A percentile compares a stretch with the other conserved stretches of the same genome.
phyloP scores from a whole-genome alignment of 2,329 filamentous ascomycete species.

The Aureobasidium uvarum region DNA sequence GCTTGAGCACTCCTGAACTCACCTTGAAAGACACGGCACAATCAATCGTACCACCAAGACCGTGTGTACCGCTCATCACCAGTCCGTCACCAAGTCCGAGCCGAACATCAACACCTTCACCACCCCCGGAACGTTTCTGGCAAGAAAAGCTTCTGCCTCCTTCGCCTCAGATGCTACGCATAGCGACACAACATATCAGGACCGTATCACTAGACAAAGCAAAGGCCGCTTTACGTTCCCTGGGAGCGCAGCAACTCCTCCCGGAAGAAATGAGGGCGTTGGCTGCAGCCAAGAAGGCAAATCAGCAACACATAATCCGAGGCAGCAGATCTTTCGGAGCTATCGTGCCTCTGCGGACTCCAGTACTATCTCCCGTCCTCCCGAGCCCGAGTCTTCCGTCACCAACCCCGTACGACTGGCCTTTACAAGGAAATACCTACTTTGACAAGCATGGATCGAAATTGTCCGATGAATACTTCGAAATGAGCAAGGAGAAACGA shows the following conservation, averaged over 20 bases:
- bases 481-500: background rate
- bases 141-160: background rate
- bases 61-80: slow-evolving; percentile 16
- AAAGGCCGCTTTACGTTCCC: slow-evolving; percentile 11
- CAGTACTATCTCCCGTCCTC: background rate
- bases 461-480: slow-evolving; percentile 22
- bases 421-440: background rate
- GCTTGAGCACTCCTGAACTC: slow-evolving; percentile 25
- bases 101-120: slow-evolving; percentile 1
- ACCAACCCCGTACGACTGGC: slow-evolving; percentile 1
- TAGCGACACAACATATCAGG: slow-evolving; percentile 20
- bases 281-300: background rate
- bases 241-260: slow-evolving; percentile 1
- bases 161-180: background rate
- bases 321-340: slow-evolving; percentile 15
- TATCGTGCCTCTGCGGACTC: background rate
- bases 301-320: background rate
- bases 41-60: slow-evolving; percentile 2
- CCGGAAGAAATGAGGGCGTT: slow-evolving; percentile 22
- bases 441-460: background rate
- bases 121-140: background rate
- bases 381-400: background rate
- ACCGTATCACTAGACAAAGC: slow-evolving; percentile 22
- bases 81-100: slow-evolving; percentile 25
- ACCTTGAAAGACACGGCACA: background rate